Conservation (phyloP, 2,329 filamentous ascomycete genomes). For the Sphaerostilbella broomeana region DNA sequence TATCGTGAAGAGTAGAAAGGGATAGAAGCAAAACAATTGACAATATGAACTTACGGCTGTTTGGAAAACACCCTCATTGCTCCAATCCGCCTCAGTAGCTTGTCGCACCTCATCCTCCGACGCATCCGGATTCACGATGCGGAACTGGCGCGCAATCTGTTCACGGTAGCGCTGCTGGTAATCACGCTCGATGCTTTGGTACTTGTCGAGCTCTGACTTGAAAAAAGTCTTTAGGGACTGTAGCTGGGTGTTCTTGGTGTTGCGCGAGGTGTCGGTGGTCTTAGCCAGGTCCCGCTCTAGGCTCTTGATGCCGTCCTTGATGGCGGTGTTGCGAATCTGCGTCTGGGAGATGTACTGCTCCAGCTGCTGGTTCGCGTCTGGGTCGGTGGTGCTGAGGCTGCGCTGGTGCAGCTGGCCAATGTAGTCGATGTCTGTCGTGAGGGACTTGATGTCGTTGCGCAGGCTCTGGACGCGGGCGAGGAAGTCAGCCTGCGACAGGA, state of each 20-base stretch:
- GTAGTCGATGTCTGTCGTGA: constrained; percentile 60
- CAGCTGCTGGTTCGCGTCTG: constrained; percentile 47
- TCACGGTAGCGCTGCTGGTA: constrained; percentile 68
- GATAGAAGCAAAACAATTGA: not conserved
- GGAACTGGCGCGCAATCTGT: constrained; percentile 73
- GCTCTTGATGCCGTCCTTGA: constrained; percentile 72
- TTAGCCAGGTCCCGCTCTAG: constrained; percentile 64
- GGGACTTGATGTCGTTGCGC: constrained; percentile 59
- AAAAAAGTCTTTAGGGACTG: constrained; percentile 65
- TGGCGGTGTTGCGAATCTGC: constrained; percentile 64
- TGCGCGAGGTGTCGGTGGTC: constrained; percentile 53
- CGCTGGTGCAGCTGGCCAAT: constrained; percentile 67
- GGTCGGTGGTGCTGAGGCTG: constrained; percentile 60
- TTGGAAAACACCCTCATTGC: constrained; percentile 75
- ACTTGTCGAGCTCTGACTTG: constrained; percentile 63
- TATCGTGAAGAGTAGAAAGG: not conserved
- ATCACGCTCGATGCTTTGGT: constrained; percentile 62
- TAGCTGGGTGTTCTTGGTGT: constrained; percentile 63
- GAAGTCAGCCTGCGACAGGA: constrained; percentile 59
- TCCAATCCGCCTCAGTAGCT: constrained; percentile 65
- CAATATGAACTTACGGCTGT: constrained; percentile 56
- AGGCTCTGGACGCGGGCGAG: constrained; percentile 59
- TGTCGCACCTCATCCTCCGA: constrained; percentile 63
- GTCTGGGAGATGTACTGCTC: constrained; percentile 64
- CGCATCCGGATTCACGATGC: constrained; percentile 77